Percentiles rank a stretch among this genome's conserved stretches.
These are phyloP conservation scores for Kluyveromyces lactis DNA, from an alignment of 805 yeast genomes.

Conservation along the genomic window DNA sequence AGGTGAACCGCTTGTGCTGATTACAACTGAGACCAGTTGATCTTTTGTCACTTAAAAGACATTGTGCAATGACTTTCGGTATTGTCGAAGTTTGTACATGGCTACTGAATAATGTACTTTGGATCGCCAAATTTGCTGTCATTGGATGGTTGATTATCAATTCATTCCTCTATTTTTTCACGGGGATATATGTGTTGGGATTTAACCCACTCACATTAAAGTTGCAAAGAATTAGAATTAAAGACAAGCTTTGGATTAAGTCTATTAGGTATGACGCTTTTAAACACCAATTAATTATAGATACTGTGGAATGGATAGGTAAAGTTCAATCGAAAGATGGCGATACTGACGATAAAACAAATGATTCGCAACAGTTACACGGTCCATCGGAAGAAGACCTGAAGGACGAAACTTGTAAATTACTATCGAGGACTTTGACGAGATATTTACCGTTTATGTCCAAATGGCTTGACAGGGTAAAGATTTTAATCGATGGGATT, in stretches of 20 bases:
- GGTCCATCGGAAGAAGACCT: too few relatives aligned
- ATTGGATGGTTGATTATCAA: conserved; percentile 3
- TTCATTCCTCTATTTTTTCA: conserved; percentile 3
- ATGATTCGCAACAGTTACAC: not conserved
- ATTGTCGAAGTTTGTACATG: too few relatives aligned
- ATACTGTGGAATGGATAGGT: conserved; percentile 5
- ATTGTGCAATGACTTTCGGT: too few relatives aligned
- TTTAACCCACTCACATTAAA: conserved; percentile 18
- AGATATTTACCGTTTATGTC: not conserved
- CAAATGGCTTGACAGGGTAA: not conserved
- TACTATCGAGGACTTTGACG: not conserved
- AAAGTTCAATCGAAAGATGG: not conserved
- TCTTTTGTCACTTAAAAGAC: too few relatives aligned
- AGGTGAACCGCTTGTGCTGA: too few relatives aligned
- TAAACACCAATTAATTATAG: conserved; percentile 12
- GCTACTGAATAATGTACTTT: too few relatives aligned
- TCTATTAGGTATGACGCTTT: conserved; percentile 15
- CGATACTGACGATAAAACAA: not conserved
- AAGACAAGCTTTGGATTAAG: conserved; percentile 9
- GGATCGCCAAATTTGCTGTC: too few relatives aligned
- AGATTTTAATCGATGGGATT: not conserved
- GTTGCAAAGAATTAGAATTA: conserved; percentile 9
- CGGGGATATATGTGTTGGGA: conserved; percentile 13
- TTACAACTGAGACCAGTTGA: too few relatives aligned
- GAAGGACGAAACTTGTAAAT: not conserved